Percentiles rank a stretch among this genome's conserved stretches.
These are phyloP conservation scores for Ottelia alismoides DNA, from an alignment of 106 monocot genomes.

Conservation along the genomic window DNA sequence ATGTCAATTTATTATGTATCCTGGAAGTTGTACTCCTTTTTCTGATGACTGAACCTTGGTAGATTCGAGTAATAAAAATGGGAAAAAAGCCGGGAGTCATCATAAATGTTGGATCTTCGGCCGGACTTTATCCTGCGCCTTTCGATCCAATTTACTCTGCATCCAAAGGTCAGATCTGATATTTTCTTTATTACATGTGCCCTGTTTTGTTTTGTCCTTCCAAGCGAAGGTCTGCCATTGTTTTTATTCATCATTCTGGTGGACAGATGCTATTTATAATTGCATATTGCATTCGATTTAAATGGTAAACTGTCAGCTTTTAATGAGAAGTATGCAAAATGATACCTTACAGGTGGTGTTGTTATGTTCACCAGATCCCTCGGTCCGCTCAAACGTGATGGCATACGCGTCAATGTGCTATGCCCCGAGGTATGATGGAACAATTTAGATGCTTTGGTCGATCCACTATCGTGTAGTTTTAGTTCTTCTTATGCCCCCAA, in stretches of 20 bases:
- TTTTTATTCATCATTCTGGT: not conserved
- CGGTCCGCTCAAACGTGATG: conserved; percentile 54
- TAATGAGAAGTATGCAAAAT: not conserved
- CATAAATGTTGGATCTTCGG: conserved; percentile 84
- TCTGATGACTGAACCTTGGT: too few relatives aligned
- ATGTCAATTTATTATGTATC: too few relatives aligned
- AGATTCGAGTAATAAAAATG: too few relatives aligned
- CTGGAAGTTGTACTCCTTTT: too few relatives aligned
- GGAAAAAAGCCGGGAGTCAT: conserved; percentile 58
- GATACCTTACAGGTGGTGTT: conserved; percentile 56
- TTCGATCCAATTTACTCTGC: conserved; percentile 63
- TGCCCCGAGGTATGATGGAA: conserved; percentile 90
- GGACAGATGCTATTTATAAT: not conserved
- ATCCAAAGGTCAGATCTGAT: conserved; percentile 89
- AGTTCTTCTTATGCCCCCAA: too few relatives aligned
- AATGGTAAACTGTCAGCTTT: not conserved
- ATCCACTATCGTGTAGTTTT: too few relatives aligned
- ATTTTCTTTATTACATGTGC: not conserved
- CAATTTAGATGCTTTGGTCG: too few relatives aligned
- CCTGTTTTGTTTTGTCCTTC: not conserved
- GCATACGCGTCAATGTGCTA: conserved; percentile 80
- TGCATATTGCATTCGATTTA: not conserved
- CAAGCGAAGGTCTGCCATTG: not conserved
- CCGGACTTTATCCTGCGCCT: conserved; percentile 68
- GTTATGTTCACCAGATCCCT: conserved; percentile 93